These are phyloP conservation scores for Metahyphopichia silvanorum DNA, from an alignment of 805 yeast species.

Conservation along the genomic window DNA sequence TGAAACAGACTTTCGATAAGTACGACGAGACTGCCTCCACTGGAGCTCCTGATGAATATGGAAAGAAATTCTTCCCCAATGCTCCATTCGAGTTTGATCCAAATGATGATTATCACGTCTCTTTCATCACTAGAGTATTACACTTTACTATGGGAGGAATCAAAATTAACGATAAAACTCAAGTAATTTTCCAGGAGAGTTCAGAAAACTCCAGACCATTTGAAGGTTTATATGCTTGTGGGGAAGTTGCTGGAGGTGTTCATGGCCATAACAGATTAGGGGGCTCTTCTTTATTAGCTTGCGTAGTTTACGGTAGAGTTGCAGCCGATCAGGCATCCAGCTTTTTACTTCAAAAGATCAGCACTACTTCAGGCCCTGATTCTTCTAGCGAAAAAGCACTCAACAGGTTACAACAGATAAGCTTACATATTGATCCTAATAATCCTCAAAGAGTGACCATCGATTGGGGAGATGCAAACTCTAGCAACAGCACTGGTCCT, in stretches of 20 bases:
- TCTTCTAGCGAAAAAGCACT: constrained; percentile 17
- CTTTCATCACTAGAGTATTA: constrained; percentile 54
- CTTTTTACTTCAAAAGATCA: constrained; percentile 25
- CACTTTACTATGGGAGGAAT: constrained; percentile 76
- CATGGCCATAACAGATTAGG: constrained; percentile 45
- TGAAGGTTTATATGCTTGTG: constrained; percentile 40
- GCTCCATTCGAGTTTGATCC: constrained; percentile 37
- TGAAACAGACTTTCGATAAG: constrained; percentile 30
- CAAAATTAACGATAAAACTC: constrained; percentile 46
- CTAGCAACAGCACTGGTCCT: background rate
- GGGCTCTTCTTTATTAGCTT: constrained; percentile 42
- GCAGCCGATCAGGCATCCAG: constrained; percentile 42
- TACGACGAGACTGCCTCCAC: constrained; percentile 44
- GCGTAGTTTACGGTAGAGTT: constrained; percentile 43
- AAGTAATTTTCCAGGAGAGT: constrained; percentile 34
- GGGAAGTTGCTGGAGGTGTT: constrained; percentile 45
- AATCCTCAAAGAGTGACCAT: constrained; percentile 29
- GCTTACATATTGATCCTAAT: constrained; percentile 42
- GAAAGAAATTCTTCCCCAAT: constrained; percentile 48
- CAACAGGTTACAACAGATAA: constrained; percentile 39
- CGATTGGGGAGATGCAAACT: constrained; percentile 21
- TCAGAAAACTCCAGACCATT: constrained; percentile 21
- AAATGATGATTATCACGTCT: constrained; percentile 44
- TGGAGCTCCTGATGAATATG: constrained; percentile 39
- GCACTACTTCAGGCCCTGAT: constrained; percentile 12